A percentile compares a stretch with the other conserved stretches of the same genome.
Conservation (phyloP, 2,329 filamentous ascomycete genomes). For the Colletotrichum melonis region DNA sequence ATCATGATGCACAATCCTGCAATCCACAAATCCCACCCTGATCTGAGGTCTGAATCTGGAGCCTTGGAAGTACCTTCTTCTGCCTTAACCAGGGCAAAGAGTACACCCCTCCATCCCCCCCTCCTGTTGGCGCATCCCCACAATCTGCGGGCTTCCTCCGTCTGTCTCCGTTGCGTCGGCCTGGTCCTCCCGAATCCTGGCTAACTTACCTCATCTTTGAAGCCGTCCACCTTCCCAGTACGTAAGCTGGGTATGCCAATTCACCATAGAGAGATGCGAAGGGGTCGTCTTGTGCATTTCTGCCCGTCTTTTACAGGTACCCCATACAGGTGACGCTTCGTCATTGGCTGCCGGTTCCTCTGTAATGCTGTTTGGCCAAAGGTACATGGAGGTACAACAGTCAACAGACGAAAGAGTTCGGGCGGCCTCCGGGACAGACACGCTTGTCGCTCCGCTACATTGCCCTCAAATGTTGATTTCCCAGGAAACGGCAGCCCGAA, state of each 20-base stretch:
- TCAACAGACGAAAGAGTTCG: slow-evolving; percentile 3
- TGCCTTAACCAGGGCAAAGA: too few species aligned
- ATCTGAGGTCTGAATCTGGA: too few species aligned
- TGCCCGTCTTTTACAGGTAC: not conserved
- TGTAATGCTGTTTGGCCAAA: not conserved
- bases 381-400: not conserved
- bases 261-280: not conserved
- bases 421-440: slow-evolving; percentile 26
- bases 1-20: not conserved
- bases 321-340: not conserved
- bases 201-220: slow-evolving; percentile 16
- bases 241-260: not conserved
- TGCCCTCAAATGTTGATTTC: not conserved
- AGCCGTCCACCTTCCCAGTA: not conserved
- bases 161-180: slow-evolving; percentile 32
- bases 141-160: slow-evolving; percentile 27
- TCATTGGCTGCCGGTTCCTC: not conserved
- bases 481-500: slow-evolving; percentile 1
- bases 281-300: not conserved
- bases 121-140: slow-evolving; percentile 5
- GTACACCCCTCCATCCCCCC: not conserved
- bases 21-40: not conserved
- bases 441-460: not conserved
- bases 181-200: slow-evolving; percentile 29
- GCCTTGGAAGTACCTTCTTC: too few species aligned